phyloP scores from a whole-genome alignment of 2,329 filamentous ascomycete species.

The Penicillium paneum region DNA sequence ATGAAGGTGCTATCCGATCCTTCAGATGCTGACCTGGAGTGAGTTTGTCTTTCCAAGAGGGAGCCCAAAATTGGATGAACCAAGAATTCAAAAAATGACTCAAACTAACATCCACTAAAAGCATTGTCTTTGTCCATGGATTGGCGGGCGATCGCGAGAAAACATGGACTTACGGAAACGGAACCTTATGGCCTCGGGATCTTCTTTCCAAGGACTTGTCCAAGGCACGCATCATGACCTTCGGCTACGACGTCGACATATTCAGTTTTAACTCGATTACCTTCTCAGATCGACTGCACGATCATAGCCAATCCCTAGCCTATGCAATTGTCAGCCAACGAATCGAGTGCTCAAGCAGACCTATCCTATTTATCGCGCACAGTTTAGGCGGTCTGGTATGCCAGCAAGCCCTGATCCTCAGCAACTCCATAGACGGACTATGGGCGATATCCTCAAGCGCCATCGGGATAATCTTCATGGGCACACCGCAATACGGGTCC shows the following conservation, averaged over 20 bases:
- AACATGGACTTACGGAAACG: conserved; percentile 17
- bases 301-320: conserved; percentile 2
- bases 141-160: background rate
- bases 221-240: conserved; percentile 6
- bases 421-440: conserved; percentile 6
- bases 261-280: background rate
- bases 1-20: conserved; percentile 2
- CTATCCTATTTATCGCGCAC: conserved; percentile 28
- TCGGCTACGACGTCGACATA: conserved; percentile 5
- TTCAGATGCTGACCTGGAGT: conserved; percentile 2
- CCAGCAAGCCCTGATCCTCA: conserved; percentile 11
- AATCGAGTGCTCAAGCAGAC: background rate
- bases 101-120: background rate
- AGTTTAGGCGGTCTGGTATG: conserved; percentile 31
- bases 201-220: conserved; percentile 15
- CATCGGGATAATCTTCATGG: conserved; percentile 36
- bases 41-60: background rate
- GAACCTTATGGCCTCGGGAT: conserved; percentile 27
- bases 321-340: conserved; percentile 8
- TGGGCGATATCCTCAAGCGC: conserved; percentile 15
- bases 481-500: conserved; percentile 38
- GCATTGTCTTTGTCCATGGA: conserved; percentile 3
- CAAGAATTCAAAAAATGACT: background rate
- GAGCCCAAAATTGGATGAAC: background rate
- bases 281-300: background rate